Conservation (phyloP, 2,329 filamentous ascomycete genomes). For the Arthrobotrys entomopaga region DNA sequence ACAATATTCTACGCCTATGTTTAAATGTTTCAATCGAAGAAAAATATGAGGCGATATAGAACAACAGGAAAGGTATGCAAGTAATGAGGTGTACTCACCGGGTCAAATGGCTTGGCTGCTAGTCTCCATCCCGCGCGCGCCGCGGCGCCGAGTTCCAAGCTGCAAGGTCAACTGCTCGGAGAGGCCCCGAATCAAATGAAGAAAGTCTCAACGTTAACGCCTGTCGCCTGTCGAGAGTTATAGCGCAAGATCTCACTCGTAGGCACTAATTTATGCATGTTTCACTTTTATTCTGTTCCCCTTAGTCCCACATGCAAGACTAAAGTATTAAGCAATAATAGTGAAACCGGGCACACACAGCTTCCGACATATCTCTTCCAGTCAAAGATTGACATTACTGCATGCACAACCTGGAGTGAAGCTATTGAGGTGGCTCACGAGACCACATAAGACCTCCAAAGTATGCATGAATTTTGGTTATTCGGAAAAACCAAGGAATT, state of each 20-base stretch:
- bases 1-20: no score
- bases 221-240: neutral
- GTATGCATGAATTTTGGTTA: neutral
- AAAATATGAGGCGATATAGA: no score
- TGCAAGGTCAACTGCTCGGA: neutral
- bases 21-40: no score
- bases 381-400: neutral
- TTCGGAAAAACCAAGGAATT: conserved; percentile 1
- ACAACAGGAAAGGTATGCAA: no score
- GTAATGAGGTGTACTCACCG: neutral
- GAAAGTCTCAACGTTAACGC: neutral
- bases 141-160: neutral
- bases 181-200: neutral
- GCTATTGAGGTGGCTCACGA: neutral
- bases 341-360: neutral
- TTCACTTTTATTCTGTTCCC: neutral
- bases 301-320: no score
- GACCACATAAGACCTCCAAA: conserved; percentile 2
- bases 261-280: conserved; percentile 1
- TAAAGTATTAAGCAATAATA: no score
- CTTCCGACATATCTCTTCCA: neutral
- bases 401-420: neutral
- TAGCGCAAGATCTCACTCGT: neutral
- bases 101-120: neutral
- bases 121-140: no score